Base-by-base conservation (phyloP, 306 rosid genomes). In the Canavalia ensiformis region DNA sequence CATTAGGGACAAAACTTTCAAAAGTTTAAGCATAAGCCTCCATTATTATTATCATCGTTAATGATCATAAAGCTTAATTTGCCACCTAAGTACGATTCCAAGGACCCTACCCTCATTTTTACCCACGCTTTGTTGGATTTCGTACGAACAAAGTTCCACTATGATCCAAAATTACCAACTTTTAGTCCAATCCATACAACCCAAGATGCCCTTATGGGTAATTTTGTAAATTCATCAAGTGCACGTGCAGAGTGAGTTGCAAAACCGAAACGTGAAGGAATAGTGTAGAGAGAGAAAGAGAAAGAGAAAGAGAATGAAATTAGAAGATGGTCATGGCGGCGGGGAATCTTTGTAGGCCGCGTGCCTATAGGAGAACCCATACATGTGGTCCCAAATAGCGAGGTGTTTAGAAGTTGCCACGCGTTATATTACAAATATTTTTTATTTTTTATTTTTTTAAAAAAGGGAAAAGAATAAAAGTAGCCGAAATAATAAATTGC, bases 291-390 rank as follows among this genome's bases (percentile, higher is more conserved):
- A 37, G 65, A 58, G 55, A 37, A 8, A 28, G 29, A 34, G 55
- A 37, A 8, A 28, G 29, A 34, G 5, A 18, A 18, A 18, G 25
- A 18, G 25, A 18, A 18, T 18, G 25, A 18, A 18, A 18, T 18
- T 18, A 18, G 25, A 73, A 76, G 81, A 58, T 39, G 72, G 84
- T 81, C 51, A 76, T 93, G 99, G 97, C 99, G 97, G 99, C 99
- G 96, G 92, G 95, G 97, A 87, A 91, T 88, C 89, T 87, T 81
- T 83, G 92, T 78, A 83, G 87, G 94, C 84, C 92, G 91, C 94
- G 97, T 90, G 97, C 81, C 84, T 33, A 11, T 45, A 77, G 0
- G 46, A 44, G 82, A 88, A 90, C 85, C 87, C 88, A 64, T 78
- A 72, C 0, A 7, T 31, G 88, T 86, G 97, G 99, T 90, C 97